Evolutionary conservation across 176 grass and related monocot species (phyloP).

Genomic region (Musa troglodytarum): DNA sequence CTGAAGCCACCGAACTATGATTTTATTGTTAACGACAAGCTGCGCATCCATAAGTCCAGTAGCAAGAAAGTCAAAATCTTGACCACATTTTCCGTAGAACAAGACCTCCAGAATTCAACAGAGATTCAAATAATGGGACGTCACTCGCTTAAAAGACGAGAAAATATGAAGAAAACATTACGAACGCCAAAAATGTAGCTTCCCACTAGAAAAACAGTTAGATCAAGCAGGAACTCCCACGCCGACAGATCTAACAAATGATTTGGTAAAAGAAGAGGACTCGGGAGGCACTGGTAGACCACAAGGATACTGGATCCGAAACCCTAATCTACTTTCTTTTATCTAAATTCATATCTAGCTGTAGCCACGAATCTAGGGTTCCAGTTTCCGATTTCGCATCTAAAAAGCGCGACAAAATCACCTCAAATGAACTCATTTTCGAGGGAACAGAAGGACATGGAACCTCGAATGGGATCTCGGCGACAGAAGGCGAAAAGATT

Average conservation of each 20-base stretch:
- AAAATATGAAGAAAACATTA: neutral
- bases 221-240: neutral
- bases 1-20: neutral
- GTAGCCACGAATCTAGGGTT: neutral
- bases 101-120: neutral
- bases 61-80: too few species aligned
- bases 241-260: neutral
- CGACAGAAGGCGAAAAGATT: neutral
- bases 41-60: neutral
- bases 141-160: too few species aligned
- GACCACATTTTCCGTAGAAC: neutral
- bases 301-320: neutral
- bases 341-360: neutral
- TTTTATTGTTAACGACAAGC: neutral
- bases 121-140: neutral
- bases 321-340: neutral
- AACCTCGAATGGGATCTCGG: neutral
- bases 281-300: neutral
- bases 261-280: neutral
- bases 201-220: neutral
- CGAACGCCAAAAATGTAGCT: neutral
- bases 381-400: neutral
- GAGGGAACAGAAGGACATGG: neutral
- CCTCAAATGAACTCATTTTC: neutral
- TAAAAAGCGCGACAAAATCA: neutral